Evolutionary conservation across 768 basidiomycete genomes (phyloP), one percentile per base, ranked within the genome.

Genomic region (Tulasnella calospora): DNA sequence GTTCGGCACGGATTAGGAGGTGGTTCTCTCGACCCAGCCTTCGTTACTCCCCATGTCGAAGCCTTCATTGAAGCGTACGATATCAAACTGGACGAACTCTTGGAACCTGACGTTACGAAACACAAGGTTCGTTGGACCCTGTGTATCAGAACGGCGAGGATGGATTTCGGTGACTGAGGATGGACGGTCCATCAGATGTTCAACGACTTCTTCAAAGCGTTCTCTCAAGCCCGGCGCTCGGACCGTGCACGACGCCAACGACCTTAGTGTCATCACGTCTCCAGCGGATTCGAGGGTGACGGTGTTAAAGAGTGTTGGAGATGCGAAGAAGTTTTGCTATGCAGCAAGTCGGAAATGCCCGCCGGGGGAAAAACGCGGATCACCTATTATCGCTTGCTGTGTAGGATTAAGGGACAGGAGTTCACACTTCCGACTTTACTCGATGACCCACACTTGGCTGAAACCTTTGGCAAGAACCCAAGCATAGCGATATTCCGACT

Each of bases 131-230:
- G 71, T 35, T 30, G 6, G 7, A 6, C 19, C n/a, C 10, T 19
- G 23, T 73, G 33, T 6, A 33, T n/a, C n/a, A n/a, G n/a, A n/a
- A n/a, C n/a, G n/a, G n/a, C n/a, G 33, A 41, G 21, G 74, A 69
- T 15, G 71, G 33, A 9, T 17, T 6, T 41, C 41, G 7, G 7
- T 41, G 7, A 41, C 41, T 41, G 41, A 35, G 8, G 33, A 13
- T n/a, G n/a, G 17, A 30, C 21, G 23, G 8, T 27, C 4, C 40
- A 17, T 10, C n/a, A 76, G 81, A 89, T 84, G 19, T 93, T 95
- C 87, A 95, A 94, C 84, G 87, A 90, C 8, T 94, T 94, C 86
- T 95, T 95, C 86, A n/a, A 88, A 82, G 71, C 86, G 91, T 55
- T 87, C 89, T 81, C 86, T 94, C 74, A 87, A 86, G 78, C 85